Percentiles rank a stretch among this genome's conserved stretches.
phyloP scores from a whole-genome alignment of 371 early-diverging fungal species.

The Choanephora cucurbitarum region DNA sequence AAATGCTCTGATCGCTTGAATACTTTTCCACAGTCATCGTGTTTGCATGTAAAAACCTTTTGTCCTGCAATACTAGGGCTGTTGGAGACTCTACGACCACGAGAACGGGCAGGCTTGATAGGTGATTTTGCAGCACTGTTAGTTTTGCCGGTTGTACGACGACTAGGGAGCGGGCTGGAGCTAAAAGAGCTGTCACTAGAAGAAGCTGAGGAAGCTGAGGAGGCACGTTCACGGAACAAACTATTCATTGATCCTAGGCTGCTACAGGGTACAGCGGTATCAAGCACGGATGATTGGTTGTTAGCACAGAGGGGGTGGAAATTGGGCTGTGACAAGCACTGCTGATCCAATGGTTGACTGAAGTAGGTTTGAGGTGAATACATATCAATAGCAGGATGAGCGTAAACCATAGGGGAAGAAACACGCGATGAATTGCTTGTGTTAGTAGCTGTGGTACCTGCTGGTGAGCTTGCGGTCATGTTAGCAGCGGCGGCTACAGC shows the following conservation, averaged over 20 bases:
- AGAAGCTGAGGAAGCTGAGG: conserved; percentile 24
- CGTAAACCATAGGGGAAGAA: conserved; percentile 26
- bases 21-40: conserved; percentile 67
- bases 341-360: neutral
- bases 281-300: conserved; percentile 3
- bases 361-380: conserved; percentile 24
- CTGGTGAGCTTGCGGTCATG: conserved; percentile 1
- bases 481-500: conserved; percentile 6
- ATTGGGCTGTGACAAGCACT: neutral
- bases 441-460: conserved; percentile 1
- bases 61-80: conserved; percentile 42
- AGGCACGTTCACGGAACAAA: conserved; percentile 27
- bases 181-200: conserved; percentile 14
- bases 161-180: conserved; percentile 14
- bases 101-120: conserved; percentile 29
- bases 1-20: conserved; percentile 88
- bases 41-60: conserved; percentile 54
- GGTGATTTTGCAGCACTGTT: conserved; percentile 13
- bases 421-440: neutral
- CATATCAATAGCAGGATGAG: conserved; percentile 27
- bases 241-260: neutral
- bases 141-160: conserved; percentile 12
- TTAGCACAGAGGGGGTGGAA: conserved; percentile 16
- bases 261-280: neutral
- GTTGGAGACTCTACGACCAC: conserved; percentile 41